Base-by-base conservation (phyloP, 768 basidiomycete genomes). In the Crucibulum laeve region DNA sequence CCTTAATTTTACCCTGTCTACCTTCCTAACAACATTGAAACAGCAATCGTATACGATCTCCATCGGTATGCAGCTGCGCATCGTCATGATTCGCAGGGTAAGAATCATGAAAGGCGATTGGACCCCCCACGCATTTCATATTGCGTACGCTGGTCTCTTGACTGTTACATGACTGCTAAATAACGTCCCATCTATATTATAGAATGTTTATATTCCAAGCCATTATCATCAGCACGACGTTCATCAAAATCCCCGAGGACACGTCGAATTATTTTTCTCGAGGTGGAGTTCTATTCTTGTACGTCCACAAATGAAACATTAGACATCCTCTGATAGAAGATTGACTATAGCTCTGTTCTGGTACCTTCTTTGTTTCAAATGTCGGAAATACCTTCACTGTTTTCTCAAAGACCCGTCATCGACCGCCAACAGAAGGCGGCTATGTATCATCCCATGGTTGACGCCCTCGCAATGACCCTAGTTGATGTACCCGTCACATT, bases 401-500 rank as follows among this genome's bases (percentile, higher is more conserved):
- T 13, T 33, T 22, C 21, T 36, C 17, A 13, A 34, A 32, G 37
- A 38, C 28, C 28, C 13, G 30, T 32, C 30, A 15, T 32, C 15
- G 3, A 13, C 30, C 30, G 30, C 30, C 54, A 4, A 41, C 40
- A 43, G 13, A 45, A 63, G 30, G 30, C 30, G 30, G 30, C 30
- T 11, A 3, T 32, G 30, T 53, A n/a, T 47, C 64, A 58, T 58
- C 61, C 58, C 0, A 55, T 62, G 49, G 52, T 60, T 1, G 58
- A 60, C 48, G 70, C 73, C 4, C 59, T 80, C 13, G 77, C 82
- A 14, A 59, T 79, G 45, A 82, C 79, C 0, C 47, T 83, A 38
- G 80, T 84, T 10, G 82, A 83, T 50, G 52, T 80, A 4, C 81
- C 82, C 2, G 73, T 82, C 54, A 76, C 75, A 0, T 58, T 79